Conservation (phyloP, 2,329 filamentous ascomycete genomes). For the Ophiognomonia clavigignenti-juglandacearum region DNA sequence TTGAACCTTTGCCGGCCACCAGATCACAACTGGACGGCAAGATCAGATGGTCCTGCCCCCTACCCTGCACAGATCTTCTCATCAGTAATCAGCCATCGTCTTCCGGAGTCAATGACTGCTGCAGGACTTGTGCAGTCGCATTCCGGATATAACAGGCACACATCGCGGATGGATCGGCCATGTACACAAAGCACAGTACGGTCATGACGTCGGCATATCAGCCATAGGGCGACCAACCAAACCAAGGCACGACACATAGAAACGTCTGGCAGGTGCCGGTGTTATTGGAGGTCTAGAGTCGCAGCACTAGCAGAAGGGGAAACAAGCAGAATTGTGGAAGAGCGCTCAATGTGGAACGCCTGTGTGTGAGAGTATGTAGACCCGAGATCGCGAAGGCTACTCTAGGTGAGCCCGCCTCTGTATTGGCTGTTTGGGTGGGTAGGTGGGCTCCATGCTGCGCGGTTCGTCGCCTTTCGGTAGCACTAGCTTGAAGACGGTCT, state of each 20-base stretch:
- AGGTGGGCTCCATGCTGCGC: no score
- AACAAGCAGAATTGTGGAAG: no score
- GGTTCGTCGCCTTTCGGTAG: no score
- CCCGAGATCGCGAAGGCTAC: constrained; percentile 8
- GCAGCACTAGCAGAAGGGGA: constrained; percentile 3
- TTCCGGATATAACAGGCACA: no score
- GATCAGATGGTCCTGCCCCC: constrained; percentile 9
- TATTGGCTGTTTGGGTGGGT: no score
- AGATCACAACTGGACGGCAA: not conserved
- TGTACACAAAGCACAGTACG: not conserved
- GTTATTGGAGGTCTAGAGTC: not conserved
- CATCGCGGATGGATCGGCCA: no score
- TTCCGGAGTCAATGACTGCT: not conserved
- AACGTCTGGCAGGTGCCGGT: no score
- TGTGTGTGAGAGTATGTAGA: not conserved
- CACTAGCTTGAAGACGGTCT: no score
- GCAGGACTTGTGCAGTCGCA: not conserved
- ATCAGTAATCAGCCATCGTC: not conserved
- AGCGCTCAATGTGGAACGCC: not conserved
- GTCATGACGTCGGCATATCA: constrained; percentile 11
- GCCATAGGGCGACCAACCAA: not conserved
- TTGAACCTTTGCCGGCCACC: not conserved
- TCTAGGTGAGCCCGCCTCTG: no score
- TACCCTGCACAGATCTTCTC: not conserved
- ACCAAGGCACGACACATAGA: not conserved